These are phyloP conservation scores for Halophytophthora polymorphica DNA, from an alignment of 352 stramenopile species.

Conservation along the genomic window DNA sequence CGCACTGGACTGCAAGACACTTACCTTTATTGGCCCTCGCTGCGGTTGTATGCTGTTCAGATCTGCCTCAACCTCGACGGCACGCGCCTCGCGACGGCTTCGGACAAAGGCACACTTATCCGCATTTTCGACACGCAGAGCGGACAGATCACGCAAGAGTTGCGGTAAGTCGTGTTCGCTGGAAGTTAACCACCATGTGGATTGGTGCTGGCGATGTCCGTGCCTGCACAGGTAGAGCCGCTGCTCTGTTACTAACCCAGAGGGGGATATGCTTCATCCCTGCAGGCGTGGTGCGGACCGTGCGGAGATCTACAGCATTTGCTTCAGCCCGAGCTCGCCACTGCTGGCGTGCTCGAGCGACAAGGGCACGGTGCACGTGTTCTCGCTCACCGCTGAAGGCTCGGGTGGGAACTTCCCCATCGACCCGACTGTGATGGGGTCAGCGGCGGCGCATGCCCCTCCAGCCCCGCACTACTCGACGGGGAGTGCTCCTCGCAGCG, in stretches of 20 bases:
- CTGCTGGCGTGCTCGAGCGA: slow-evolving; percentile 96
- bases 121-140: slow-evolving; percentile 96
- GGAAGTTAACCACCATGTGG: background rate
- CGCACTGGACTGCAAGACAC: background rate
- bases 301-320: slow-evolving; percentile 96
- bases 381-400: slow-evolving; percentile 79
- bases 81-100: slow-evolving; percentile 93
- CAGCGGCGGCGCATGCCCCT: slow-evolving; percentile 35
- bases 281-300: slow-evolving; percentile 93
- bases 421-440: slow-evolving; percentile 56
- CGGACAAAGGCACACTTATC: slow-evolving; percentile 97
- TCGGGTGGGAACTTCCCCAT: slow-evolving; percentile 54
- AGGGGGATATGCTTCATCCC: background rate
- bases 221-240: too few species aligned
- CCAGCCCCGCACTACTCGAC: slow-evolving; percentile 36
- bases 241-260: too few species aligned
- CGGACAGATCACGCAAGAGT: slow-evolving; percentile 87
- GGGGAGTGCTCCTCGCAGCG: slow-evolving; percentile 42
- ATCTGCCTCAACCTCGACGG: slow-evolving; percentile 94
- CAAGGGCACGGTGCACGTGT: slow-evolving; percentile 97
- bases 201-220: background rate
- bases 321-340: slow-evolving; percentile 93
- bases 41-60: slow-evolving; percentile 19
- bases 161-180: slow-evolving; percentile 39
- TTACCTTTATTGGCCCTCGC: background rate